Evolutionary conservation across 1,284 basidiomycete species (phyloP), one percentile per base, ranked within the genome.

Genomic region (Anthracocystis setariae): DNA sequence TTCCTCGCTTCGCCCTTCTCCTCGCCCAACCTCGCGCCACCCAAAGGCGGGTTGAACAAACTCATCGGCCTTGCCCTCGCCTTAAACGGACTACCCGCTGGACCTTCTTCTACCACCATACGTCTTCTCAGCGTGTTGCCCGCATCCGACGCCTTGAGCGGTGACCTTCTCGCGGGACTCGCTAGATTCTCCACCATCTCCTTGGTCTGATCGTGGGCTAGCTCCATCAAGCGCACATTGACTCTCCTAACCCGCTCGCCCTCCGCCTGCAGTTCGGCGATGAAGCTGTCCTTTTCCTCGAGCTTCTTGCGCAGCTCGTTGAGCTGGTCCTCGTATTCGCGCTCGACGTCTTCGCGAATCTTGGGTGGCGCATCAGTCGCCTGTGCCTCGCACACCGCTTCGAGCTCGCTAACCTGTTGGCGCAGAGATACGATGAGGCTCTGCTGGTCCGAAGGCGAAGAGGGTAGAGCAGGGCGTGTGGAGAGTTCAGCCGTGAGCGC

Each of bases 281-380:
- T 52, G 32, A 80, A 79, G 7, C 40, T 43, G n/a, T 79, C 76
- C 39, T 74, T 73, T 37, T 74, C 66, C 3, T 37, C 25, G 4
- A 78, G 3, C 42, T 56, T 38, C 27, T 43, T 29, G 24, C 69
- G 40, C 18, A 77, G 37, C n/a, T 23, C 59, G 0, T 39, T 33
- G 7, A 80, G 24, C 9, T 52, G 35, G 0, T 32, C 48, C 0
- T 23, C 2, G 43, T 59, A 80, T 45, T 79, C 78, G 12, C 61
- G 45, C 38, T 76, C 77, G n/a, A 79, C 77, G 37, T 80, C 79
- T 54, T 79, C 79, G 15, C 77, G 71, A 40, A 77, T 62, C 21
- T 73, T 66, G 21, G 64, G 74, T 15, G 77, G 73, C 2, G 78
- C 72, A 18, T 76, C 71, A n/a, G 39, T 33, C 1, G 69, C 63